These are phyloP conservation scores for Spathaspora jeffriesii DNA, from an alignment of 1,139 yeast species.

Conservation along the genomic window DNA sequence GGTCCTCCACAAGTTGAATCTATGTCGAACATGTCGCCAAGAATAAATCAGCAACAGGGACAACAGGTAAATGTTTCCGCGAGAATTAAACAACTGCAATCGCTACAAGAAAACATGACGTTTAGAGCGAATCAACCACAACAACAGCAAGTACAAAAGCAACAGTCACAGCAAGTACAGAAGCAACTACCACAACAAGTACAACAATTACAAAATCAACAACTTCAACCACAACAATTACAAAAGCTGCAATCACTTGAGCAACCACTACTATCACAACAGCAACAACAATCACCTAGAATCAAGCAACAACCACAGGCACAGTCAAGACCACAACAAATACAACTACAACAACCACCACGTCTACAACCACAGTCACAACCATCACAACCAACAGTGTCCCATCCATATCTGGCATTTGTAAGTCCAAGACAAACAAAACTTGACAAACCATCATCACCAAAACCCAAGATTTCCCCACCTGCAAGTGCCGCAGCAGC, in stretches of 20 bases:
- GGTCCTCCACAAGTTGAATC: background rate
- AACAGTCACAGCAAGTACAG: conserved; percentile 3
- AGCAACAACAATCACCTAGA: conserved; percentile 5
- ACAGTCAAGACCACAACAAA: conserved; percentile 6
- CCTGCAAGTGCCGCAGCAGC: conserved; percentile 4
- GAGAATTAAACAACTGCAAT: too few relatives aligned
- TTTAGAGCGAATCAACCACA: conserved; percentile 1
- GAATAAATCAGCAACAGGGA: conserved; percentile 1
- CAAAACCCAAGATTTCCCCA: conserved; percentile 5
- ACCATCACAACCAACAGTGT: conserved; percentile 8
- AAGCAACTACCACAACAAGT: background rate
- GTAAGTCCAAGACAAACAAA: background rate
- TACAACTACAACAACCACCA: conserved; percentile 4
- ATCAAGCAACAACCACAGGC: conserved; percentile 8
- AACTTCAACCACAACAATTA: conserved; percentile 6
- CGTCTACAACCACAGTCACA: conserved; percentile 9
- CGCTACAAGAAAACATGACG: background rate
- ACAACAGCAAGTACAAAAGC: conserved; percentile 4
- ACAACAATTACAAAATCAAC: background rate
- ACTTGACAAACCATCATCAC: background rate
- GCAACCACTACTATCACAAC: conserved; percentile 6
- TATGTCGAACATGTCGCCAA: background rate
- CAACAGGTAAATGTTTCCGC: too few relatives aligned
- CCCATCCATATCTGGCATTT: conserved; percentile 1
- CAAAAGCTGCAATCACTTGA: too few relatives aligned